Evolutionary conservation across 768 basidiomycete genomes (phyloP), one percentile per base, ranked within the genome.

Genomic region (Russula abietina): DNA sequence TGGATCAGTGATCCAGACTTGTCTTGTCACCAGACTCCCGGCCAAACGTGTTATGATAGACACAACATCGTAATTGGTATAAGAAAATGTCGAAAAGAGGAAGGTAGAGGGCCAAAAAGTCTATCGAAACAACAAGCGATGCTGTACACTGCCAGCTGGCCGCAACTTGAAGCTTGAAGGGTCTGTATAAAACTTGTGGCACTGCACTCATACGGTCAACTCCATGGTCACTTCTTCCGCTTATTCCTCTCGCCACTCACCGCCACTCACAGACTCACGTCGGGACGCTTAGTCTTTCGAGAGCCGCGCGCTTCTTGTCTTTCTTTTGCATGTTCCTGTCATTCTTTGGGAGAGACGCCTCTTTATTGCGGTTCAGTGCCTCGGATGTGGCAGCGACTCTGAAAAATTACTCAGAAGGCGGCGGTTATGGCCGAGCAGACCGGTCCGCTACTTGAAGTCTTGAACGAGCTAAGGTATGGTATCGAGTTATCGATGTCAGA

Each of bases 261-360:
- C 45, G 12, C 12, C 46, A 4, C 71, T 91, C 33, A 87, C 86
- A 16, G 93, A 94, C 77, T 72, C 71, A 7, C 85, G 90, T 36
- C 79, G 78, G 8, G 93, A 93, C 72, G 48, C 75, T 32, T 91
- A 71, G 6, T 72, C 79, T 9, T 76, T 93, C 39, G 83, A 85
- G 67, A 91, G 92, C 75, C 83, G 91, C 38, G 11, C 24, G 22
- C 28, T 82, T 83, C 64, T 4, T 36, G 36, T 11, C 12, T 11
- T 79, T 87, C 3, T 77, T 91, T 38, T 82, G 83, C 48, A 64
- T 93, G 49, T 73, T 83, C 51, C 75, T 26, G 74, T 83, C 30
- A 89, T 8, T 75, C 76, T 48, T 79, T 90, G 87, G 88, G 41
- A 5, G 74, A 81, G 57, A 84, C 83, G 61, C 88, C 91, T 3